Evolutionary conservation across 768 basidiomycete genomes (phyloP).

Genomic region (Cyclocybe aegerita): DNA sequence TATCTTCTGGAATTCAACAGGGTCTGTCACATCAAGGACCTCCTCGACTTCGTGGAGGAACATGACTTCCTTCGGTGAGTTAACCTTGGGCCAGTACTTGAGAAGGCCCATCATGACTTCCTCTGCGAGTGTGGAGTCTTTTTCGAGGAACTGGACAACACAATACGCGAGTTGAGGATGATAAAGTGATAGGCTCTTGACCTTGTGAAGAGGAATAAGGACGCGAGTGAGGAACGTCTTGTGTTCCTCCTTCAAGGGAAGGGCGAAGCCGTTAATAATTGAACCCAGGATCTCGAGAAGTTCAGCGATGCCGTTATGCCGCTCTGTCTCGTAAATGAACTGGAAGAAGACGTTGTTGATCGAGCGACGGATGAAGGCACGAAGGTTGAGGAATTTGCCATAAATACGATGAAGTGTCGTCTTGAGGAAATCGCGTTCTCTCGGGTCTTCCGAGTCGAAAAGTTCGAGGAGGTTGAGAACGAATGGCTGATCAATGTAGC

Average conservation of each 20-base stretch:
- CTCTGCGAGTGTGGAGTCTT: slow-evolving; percentile 88
- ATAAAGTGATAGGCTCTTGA: slow-evolving; percentile 95
- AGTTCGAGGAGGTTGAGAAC: slow-evolving; percentile 96
- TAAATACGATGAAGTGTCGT: slow-evolving; percentile 99
- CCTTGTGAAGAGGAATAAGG: slow-evolving; percentile 95
- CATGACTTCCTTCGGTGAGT: slow-evolving; percentile 99
- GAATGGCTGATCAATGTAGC: slow-evolving; percentile 95
- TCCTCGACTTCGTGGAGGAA: slow-evolving; percentile 99
- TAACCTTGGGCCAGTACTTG: slow-evolving; percentile 98
- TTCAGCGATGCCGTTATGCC: slow-evolving; percentile 99
- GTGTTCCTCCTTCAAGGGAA: slow-evolving; percentile 98
- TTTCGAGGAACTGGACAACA: slow-evolving; percentile 98
- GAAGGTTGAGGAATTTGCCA: slow-evolving; percentile 98
- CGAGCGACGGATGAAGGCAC: slow-evolving; percentile 97
- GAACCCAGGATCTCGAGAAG: slow-evolving; percentile 97
- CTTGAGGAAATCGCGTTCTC: slow-evolving; percentile 99
- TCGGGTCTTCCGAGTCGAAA: slow-evolving; percentile 97
- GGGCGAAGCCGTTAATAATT: slow-evolving; percentile 98
- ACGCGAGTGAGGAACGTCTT: slow-evolving; percentile 95
- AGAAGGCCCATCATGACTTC: slow-evolving; percentile 96
- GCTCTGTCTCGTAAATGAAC: slow-evolving; percentile 97
- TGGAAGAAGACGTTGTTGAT: slow-evolving; percentile 99
- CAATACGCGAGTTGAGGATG: slow-evolving; percentile 99
- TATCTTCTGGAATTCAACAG: slow-evolving; percentile 94
- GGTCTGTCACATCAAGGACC: slow-evolving; percentile 97